Base-by-base conservation (phyloP, 805 yeast genomes). In the Saturnispora mendoncae region DNA sequence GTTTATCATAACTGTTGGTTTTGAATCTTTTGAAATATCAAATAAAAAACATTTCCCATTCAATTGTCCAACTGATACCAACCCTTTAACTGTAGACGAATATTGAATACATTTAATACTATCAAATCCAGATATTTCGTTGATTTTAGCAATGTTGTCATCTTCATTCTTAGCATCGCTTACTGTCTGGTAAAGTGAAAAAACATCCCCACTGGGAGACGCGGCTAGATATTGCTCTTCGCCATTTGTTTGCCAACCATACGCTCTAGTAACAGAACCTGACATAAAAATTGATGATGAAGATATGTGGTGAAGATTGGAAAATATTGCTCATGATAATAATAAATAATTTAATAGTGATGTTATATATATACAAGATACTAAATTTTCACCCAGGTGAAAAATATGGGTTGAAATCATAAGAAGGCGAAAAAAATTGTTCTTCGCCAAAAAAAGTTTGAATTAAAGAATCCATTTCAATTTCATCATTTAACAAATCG, bases 201-300 rank as follows among this genome's bases (percentile, higher is more conserved):
- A 79, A 50, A 82, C 90, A 55, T 87, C 95, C 2, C 94, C 79
- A 23, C 84, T 69, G 2, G 94, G 92, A 48, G 76, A 80, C 6
- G 81, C 79, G 0, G 84, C 78, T 10, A 84, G 59, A 51, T 75
- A 80, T 38, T 69, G 71, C 53, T 80, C 84, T 17, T 47, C 48
- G 33, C 68, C 71, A 6, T 70, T 76, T n/a, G 52, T 50, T 43
- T 75, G 78, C 87, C 87, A 80, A 33, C 69, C 69, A 38, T 59
- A 54, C 7, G 83, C 80, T 42, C 80, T 65, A n/a, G 68, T 63
- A 9, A 80, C 72, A 28, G 73, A 68, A 4, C 84, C 84, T 32
- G 78, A 68, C 80, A 76, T 28, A 13, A 17, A 28, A 10, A 15
- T 20, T 15, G 27, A 28, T n/a, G 6, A n/a, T 18, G 6, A 20